phyloP scores from a whole-genome alignment of 495 filamentous ascomycete species.

The Penicillium waksmanii region DNA sequence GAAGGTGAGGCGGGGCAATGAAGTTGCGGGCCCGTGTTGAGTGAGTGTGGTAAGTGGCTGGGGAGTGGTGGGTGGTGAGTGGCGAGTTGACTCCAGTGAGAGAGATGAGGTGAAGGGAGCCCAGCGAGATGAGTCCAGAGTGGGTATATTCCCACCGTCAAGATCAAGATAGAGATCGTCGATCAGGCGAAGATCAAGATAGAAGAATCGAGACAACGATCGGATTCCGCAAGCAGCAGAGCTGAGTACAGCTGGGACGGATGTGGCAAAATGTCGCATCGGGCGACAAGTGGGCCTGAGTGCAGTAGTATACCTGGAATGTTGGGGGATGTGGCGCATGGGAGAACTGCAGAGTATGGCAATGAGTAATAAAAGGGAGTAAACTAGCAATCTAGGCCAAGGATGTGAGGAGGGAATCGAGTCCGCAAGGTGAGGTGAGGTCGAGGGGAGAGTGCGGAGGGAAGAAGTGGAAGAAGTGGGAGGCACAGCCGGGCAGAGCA shows the following conservation, averaged over 20 bases:
- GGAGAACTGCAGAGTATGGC: no score
- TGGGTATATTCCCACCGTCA: no score
- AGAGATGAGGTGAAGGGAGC: no score
- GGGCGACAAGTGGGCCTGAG: slow-evolving; percentile 1
- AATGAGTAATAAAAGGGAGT: background rate
- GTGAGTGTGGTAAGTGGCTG: slow-evolving; percentile 33
- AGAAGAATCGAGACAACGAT: background rate
- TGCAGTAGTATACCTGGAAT: background rate
- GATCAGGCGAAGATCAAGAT: background rate
- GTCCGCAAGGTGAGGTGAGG: no score
- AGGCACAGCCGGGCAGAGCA: no score
- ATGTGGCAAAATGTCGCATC: slow-evolving; percentile 31
- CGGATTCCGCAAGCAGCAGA: slow-evolving; percentile 31
- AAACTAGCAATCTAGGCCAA: no score
- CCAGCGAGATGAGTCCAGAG: no score
- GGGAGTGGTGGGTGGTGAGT: slow-evolving; percentile 13
- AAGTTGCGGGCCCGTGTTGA: slow-evolving; percentile 9
- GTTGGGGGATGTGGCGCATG: no score
- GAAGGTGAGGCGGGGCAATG: slow-evolving; percentile 12
- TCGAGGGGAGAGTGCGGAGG: no score
- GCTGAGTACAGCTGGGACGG: slow-evolving; percentile 15
- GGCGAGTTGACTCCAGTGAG: no score
- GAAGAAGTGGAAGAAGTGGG: no score
- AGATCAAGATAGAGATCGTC: background rate
- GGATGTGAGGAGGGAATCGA: no score